phyloP scores from a whole-genome alignment of 257 asterid species.

The Solanum sejunctum region DNA sequence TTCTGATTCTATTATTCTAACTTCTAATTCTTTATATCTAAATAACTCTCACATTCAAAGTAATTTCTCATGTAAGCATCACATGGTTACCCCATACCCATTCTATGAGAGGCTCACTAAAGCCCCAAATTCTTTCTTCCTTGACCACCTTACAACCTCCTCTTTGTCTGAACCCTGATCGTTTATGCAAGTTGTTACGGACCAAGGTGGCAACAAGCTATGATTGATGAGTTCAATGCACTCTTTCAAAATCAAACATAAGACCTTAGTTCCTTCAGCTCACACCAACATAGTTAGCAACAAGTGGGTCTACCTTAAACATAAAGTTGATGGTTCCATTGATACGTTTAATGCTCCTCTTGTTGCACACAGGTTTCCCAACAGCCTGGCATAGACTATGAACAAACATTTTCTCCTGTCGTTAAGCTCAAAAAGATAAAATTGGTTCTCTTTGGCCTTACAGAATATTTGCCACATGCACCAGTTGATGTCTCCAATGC shows the following conservation, averaged over 20 bases:
- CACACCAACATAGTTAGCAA: background rate
- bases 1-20: background rate
- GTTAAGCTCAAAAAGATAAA: background rate
- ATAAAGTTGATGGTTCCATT: background rate
- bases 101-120: background rate
- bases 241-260: background rate
- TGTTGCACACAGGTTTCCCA: background rate
- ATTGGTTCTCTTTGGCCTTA: background rate
- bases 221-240: background rate
- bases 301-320: background rate
- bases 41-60: background rate
- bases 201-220: background rate
- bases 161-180: background rate
- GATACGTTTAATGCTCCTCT: background rate
- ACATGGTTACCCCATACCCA: background rate
- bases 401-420: background rate
- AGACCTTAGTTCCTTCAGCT: background rate
- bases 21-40: background rate
- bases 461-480: background rate
- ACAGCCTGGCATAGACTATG: background rate
- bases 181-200: background rate
- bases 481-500: background rate
- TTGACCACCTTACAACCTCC: background rate
- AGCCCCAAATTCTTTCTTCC: background rate
- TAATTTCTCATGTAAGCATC: background rate